A percentile compares a stretch with the other conserved stretches of the same genome.
Conservation (phyloP, 106 monocot species). For the Dioscorea zingiberensis region DNA sequence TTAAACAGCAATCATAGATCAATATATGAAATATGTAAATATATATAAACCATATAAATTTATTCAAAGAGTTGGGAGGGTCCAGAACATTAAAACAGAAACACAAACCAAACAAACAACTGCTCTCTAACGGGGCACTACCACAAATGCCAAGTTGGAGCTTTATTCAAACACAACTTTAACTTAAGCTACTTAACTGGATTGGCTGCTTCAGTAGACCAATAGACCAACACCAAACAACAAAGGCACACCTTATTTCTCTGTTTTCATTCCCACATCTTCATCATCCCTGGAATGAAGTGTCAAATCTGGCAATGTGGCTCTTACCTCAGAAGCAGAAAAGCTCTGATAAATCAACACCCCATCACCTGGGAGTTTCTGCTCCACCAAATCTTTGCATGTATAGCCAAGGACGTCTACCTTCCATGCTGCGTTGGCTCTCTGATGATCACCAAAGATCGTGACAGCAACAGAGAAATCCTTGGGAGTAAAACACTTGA, state of each 20-base stretch:
- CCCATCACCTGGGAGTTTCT: constrained; percentile 27
- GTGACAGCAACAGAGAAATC: constrained; percentile 56
- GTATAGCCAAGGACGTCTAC: constrained; percentile 11
- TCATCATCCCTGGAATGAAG: constrained; percentile 34
- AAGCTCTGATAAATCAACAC: constrained; percentile 36
- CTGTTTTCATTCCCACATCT: constrained; percentile 1
- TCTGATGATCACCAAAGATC: constrained; percentile 22
- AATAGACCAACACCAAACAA: too few relatives aligned
- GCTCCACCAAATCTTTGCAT: constrained; percentile 25
- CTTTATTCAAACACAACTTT: too few relatives aligned
- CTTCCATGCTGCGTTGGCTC: constrained; percentile 21
- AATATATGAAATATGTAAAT: too few relatives aligned
- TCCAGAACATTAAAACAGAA: too few relatives aligned
- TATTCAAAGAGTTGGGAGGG: too few relatives aligned
- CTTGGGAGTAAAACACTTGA: constrained; percentile 36
- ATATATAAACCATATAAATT: too few relatives aligned
- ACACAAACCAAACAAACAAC: too few relatives aligned
- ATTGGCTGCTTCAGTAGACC: too few relatives aligned
- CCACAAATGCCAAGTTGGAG: too few relatives aligned
- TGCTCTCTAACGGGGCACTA: too few relatives aligned
- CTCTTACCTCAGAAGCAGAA: constrained; percentile 2
- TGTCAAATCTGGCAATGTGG: constrained; percentile 30
- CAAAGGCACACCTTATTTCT: neutral
- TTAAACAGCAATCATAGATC: too few relatives aligned
- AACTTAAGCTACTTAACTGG: too few relatives aligned